Evolutionary conservation across 1,139 yeast genomes (phyloP), one percentile per base, ranked within the genome.

Genomic region (Insectozyma bohioensis): DNA sequence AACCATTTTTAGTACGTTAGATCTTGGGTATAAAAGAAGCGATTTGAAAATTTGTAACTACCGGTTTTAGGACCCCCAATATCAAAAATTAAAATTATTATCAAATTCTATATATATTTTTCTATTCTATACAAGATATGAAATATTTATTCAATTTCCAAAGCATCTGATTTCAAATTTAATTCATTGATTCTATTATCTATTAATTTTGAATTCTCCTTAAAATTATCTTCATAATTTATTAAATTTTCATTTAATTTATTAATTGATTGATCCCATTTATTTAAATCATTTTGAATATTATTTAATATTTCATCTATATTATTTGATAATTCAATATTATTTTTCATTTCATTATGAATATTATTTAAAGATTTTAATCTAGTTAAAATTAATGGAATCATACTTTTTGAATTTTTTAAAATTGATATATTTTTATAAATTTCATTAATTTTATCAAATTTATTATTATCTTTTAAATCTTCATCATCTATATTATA

Each of bases 321-420:
- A 6, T 44, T 44, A 6, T 45, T 45, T 5, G 60, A 52, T n/a
- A 58, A 51, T 4, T 47, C 44, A 4, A 62, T 54, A 6, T 58
- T 46, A 14, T 43, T 50, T 6, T 61, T 61, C 21, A 63, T 38
- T 15, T 67, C 72, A 5, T 63, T 45, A 46, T 78, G 83, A 2
- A 76, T 56, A 0, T 49, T 52, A 37, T 67, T 63, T 29, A 78
- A 54, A 0, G 72, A 53, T 37, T 68, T 63, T 20, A 79, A 53
- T 24, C 85, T 52, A 10, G 54, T 46, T 3, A 72, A 35, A 2
- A 77, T 34, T 3, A 54, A 47, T 0, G 82, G 81, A 1, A 76
- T 51, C 2, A 54, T 43, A 6, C 48, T 41, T 21, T 63, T 65
- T n/a, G 75, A 52, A 1, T 56, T 54, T 1, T 63, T 63, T 16